Evolutionary conservation across 345 rosid species (phyloP).

Genomic region (Populus tremula): DNA sequence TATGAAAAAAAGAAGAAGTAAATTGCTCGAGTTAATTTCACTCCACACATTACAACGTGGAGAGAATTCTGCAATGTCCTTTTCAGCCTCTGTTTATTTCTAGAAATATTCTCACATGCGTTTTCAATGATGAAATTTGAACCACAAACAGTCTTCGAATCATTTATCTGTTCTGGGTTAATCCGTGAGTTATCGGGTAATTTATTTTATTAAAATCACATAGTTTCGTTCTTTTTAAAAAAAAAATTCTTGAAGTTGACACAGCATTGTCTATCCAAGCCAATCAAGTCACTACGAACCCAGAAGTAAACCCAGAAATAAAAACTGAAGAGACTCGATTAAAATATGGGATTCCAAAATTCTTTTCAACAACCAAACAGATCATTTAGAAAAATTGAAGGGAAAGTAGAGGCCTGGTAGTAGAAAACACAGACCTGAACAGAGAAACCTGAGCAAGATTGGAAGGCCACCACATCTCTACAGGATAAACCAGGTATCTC

Average conservation of each 20-base stretch:
- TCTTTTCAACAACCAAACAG: conserved; percentile 29
- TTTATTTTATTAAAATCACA: no score
- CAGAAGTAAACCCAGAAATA: no score
- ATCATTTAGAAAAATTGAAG: not conserved
- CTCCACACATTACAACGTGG: not conserved
- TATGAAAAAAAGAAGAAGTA: not conserved
- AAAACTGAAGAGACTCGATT: not conserved
- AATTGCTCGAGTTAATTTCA: not conserved
- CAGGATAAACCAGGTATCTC: conserved; percentile 94
- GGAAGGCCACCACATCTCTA: conserved; percentile 99
- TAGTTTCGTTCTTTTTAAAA: no score
- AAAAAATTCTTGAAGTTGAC: no score
- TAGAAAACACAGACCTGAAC: conserved; percentile 57
- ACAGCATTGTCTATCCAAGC: no score
- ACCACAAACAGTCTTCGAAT: not conserved
- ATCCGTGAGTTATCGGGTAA: no score
- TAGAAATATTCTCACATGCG: not conserved
- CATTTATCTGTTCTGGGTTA: no score
- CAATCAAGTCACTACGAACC: no score
- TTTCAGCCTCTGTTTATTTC: not conserved
- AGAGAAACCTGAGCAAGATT: conserved; percentile 98
- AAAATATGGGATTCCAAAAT: conserved; percentile 5
- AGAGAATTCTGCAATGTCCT: not conserved
- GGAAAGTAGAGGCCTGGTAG: not conserved
- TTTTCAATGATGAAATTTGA: not conserved